Percentiles rank a stretch among this genome's conserved stretches.
Evolutionary conservation across 225 moss, liverwort and hornwort genomes (phyloP).

Genomic region (Sphagnum contortum): DNA sequence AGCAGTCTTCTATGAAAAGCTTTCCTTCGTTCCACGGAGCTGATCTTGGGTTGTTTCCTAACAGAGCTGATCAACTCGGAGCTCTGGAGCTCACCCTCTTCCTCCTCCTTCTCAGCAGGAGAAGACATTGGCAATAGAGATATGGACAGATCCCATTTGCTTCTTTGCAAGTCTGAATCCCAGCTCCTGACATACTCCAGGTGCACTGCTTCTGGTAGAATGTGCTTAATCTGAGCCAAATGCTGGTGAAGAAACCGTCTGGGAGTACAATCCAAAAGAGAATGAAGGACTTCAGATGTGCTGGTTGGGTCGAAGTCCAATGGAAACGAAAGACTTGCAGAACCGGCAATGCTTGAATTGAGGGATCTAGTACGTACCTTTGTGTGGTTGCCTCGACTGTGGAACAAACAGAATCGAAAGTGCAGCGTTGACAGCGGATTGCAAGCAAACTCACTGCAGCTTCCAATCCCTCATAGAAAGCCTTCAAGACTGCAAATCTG

Average conservation of each 20-base stretch:
- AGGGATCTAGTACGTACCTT: conserved; percentile 27
- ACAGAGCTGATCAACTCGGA: no score
- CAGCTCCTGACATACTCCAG: conserved; percentile 67
- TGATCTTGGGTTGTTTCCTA: conserved; percentile 42
- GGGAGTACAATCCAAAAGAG: conserved; percentile 6
- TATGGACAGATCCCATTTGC: conserved; percentile 77
- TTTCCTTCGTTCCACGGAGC: conserved; percentile 53
- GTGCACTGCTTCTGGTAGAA: conserved; percentile 65
- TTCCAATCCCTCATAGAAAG: conserved; percentile 85
- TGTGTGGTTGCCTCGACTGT: conserved; percentile 87
- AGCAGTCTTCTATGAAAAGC: conserved; percentile 60
- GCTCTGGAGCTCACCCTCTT: no score
- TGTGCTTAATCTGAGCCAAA: conserved; percentile 74
- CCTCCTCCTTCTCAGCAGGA: conserved; percentile 16
- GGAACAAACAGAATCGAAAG: conserved; percentile 63
- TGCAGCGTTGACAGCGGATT: conserved; percentile 75
- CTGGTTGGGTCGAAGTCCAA: no score
- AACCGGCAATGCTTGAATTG: no score
- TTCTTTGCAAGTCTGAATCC: conserved; percentile 59
- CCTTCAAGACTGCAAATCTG: conserved; percentile 52
- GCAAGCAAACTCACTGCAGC: conserved; percentile 67
- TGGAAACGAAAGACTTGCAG: no score
- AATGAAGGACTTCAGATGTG: no score
- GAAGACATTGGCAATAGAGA: conserved; percentile 40
- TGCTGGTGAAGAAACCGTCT: conserved; percentile 82